phyloP scores from a whole-genome alignment of 176 grass and related monocot species.

The Avena insularis region DNA sequence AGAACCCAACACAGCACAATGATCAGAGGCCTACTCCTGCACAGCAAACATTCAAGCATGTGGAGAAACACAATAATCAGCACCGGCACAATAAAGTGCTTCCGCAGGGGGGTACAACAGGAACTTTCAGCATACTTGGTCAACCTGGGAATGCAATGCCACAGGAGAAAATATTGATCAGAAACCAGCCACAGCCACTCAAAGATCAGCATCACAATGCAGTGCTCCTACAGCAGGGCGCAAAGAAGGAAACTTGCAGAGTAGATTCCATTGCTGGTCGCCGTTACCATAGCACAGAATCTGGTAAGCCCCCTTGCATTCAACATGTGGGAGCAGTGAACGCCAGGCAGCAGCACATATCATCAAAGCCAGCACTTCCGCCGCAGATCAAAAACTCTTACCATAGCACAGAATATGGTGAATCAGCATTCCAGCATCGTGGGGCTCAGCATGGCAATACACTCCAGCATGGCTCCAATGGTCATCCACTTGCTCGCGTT shows the following conservation, averaged over 20 bases:
- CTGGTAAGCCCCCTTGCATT: not conserved
- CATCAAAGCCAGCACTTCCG: not conserved
- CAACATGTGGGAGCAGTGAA: not conserved
- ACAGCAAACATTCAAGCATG: not conserved
- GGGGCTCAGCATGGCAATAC: slow-evolving; percentile 30
- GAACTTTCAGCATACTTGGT: not conserved
- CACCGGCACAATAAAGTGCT: not conserved
- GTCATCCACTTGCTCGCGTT: not conserved
- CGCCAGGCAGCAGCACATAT: not conserved
- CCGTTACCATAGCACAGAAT: not conserved
- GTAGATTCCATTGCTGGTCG: not conserved
- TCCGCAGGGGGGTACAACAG: not conserved
- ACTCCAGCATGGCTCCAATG: slow-evolving; percentile 28
- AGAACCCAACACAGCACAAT: not conserved
- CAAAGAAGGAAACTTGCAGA: not conserved
- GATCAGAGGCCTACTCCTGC: not conserved
- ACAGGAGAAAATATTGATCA: not conserved
- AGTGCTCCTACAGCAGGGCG: slow-evolving; percentile 4
- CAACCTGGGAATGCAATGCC: not conserved
- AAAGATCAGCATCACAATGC: not conserved
- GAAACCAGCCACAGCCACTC: slow-evolving; percentile 21
- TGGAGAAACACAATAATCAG: not conserved
- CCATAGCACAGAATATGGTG: not conserved
- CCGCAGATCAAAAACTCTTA: not conserved
- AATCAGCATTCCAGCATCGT: not conserved